Evolutionary conservation across 331 rosid genomes (phyloP).

Genomic region (Dryas integrifolia): DNA sequence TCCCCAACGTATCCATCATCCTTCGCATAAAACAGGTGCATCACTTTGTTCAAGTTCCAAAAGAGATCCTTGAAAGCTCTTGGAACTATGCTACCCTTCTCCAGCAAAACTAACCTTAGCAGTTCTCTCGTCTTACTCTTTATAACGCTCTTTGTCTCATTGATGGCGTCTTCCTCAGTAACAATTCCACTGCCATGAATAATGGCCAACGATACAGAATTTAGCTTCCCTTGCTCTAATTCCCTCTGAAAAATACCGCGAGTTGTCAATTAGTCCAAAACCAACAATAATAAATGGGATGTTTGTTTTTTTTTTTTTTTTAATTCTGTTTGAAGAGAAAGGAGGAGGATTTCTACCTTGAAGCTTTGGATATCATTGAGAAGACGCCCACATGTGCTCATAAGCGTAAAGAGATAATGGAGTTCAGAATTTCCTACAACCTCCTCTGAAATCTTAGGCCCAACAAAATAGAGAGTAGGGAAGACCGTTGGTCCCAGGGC

Average conservation of each 20-base stretch:
- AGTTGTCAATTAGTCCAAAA: slow-evolving; percentile 12
- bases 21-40: slow-evolving; percentile 64
- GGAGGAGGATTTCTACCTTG: slow-evolving; percentile 38
- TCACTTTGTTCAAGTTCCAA: slow-evolving; percentile 63
- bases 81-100: slow-evolving; percentile 54
- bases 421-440: slow-evolving; percentile 37
- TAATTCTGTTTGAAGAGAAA: neutral
- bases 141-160: slow-evolving; percentile 36
- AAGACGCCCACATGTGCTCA: slow-evolving; percentile 73
- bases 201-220: slow-evolving; percentile 44
- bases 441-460: slow-evolving; percentile 60
- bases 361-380: slow-evolving; percentile 64
- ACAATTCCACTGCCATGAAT: slow-evolving; percentile 31
- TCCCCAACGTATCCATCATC: slow-evolving; percentile 68
- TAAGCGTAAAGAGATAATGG: slow-evolving; percentile 42
- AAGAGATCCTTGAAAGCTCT: slow-evolving; percentile 81
- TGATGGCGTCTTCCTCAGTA: slow-evolving; percentile 42
- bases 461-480: slow-evolving; percentile 69
- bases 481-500: slow-evolving; percentile 81
- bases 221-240: slow-evolving; percentile 53
- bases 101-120: slow-evolving; percentile 56
- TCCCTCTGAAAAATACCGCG: slow-evolving; percentile 53
- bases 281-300: neutral
- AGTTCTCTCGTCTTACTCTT: slow-evolving; percentile 54
- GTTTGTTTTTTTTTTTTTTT: neutral